phyloP scores from a whole-genome alignment of 805 yeast species.

The Cyberlindnera suaveolens region DNA sequence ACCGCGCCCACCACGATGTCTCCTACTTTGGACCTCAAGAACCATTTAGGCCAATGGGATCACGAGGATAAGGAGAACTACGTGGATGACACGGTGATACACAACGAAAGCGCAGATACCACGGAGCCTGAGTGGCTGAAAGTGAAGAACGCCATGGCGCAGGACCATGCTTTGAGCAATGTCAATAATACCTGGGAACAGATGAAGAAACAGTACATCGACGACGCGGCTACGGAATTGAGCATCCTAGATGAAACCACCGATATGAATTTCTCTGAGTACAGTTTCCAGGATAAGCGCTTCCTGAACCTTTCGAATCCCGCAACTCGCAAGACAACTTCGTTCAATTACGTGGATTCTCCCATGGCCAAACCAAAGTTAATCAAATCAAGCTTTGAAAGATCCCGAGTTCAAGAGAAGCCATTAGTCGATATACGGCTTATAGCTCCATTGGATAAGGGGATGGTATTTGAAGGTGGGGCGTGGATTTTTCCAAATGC shows the following conservation, averaged over 20 bases:
- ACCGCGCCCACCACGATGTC: background rate
- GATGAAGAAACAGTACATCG: slow-evolving; percentile 15
- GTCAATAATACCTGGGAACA: slow-evolving; percentile 18
- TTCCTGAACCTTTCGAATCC: slow-evolving; percentile 11
- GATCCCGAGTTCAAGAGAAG: slow-evolving; percentile 1
- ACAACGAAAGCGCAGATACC: slow-evolving; percentile 10
- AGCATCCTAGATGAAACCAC: background rate
- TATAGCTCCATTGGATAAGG: slow-evolving; percentile 20
- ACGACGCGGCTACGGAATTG: slow-evolving; percentile 3
- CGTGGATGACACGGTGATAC: slow-evolving; percentile 15
- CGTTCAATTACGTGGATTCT: slow-evolving; percentile 17
- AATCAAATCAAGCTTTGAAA: slow-evolving; percentile 5
- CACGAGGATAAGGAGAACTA: slow-evolving; percentile 11
- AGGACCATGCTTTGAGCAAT: slow-evolving; percentile 2
- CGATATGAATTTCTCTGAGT: slow-evolving; percentile 9
- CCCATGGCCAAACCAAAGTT: slow-evolving; percentile 23
- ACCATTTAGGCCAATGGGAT: slow-evolving; percentile 3
- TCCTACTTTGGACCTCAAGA: slow-evolving; percentile 1
- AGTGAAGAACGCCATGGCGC: slow-evolving; percentile 9
- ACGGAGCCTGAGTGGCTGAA: slow-evolving; percentile 20
- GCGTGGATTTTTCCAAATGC: slow-evolving; percentile 16
- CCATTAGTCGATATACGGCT: slow-evolving; percentile 8
- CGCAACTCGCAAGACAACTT: slow-evolving; percentile 13
- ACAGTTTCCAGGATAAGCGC: slow-evolving; percentile 22
- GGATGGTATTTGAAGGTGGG: slow-evolving; percentile 18